phyloP scores from a whole-genome alignment of 208 protist species.

The Kentomonas sorsogonicus region DNA sequence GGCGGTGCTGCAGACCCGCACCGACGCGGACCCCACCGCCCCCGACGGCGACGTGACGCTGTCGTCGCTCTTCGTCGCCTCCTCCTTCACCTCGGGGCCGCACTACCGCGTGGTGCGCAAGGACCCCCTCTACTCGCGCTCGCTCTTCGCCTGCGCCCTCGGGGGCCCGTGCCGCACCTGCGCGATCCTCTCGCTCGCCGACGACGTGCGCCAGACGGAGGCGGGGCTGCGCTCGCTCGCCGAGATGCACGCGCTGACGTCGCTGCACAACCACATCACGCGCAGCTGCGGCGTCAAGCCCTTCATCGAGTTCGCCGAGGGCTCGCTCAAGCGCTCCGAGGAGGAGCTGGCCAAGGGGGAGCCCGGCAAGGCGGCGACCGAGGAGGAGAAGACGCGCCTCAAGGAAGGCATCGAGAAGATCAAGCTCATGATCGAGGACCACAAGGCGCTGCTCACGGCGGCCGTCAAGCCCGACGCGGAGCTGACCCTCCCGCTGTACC shows the following conservation, averaged over 20 bases:
- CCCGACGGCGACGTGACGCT: constrained; percentile 36
- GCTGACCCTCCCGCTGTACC: not conserved
- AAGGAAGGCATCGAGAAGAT: constrained; percentile 16
- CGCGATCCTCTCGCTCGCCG: constrained; percentile 27
- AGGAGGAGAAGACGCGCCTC: constrained; percentile 23
- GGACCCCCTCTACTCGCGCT: constrained; percentile 36
- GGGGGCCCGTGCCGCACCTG: constrained; percentile 40
- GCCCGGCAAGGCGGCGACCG: constrained; percentile 18
- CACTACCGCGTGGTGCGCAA: constrained; percentile 24
- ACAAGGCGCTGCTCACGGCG: constrained; percentile 13
- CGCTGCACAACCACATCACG: constrained; percentile 35
- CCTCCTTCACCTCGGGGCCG: constrained; percentile 22
- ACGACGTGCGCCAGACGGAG: constrained; percentile 17
- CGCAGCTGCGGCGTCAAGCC: constrained; percentile 41
- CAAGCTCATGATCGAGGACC: constrained; percentile 21
- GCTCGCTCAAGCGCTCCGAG: constrained; percentile 19
- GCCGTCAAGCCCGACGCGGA: constrained; percentile 12
- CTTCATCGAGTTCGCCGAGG: constrained; percentile 41
- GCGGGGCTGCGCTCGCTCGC: constrained; percentile 18
- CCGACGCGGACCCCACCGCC: too few species aligned
- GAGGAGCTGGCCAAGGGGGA: constrained; percentile 19
- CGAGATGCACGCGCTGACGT: constrained; percentile 23
- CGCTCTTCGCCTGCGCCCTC: constrained; percentile 47
- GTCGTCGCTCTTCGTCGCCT: constrained; percentile 31
- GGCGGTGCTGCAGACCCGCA: constrained; percentile 39